Evolutionary conservation across 257 asterid genomes (phyloP), one percentile per base, ranked within the genome.

Genomic region (Pogostemon cablin): DNA sequence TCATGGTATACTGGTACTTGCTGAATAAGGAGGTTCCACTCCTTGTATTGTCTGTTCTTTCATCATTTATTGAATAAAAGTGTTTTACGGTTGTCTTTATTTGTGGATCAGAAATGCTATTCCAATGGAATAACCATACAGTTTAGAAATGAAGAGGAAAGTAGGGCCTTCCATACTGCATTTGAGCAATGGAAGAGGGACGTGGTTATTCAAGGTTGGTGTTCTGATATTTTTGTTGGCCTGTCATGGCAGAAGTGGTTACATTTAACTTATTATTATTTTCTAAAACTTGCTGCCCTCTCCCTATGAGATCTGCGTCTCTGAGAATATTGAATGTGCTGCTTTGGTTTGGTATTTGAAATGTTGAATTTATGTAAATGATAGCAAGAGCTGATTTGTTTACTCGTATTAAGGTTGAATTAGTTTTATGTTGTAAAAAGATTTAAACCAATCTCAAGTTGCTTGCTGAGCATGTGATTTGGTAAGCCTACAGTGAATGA

Each of bases 161-260:
- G 96, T 85, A 81, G 85, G 81, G 89, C 89, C 83, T 91, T 95
- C 85, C 96, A 91, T 79, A 73, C 83, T 85, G 95, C 99, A 72
- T 95, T 88, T 87, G 98, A 91, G 81, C 93, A 89, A 78, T 88
- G 98, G 96, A 91, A 86, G 86, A 87, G 86, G 80, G 88, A 85
- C 82, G 81, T 76, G 81, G 83, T 57, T 81, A 82, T 73, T 78
- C 85, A 90, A 91, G 99, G 99, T 95, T 87, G 79, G 90, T 80
- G 72, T 69, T 79, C 62, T 48, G 65, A 61, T 70, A 65, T 55
- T 32, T 77, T 59, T 79, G 17, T 52, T 42, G 71, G 67, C 63
- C 12, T 72, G 54, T 63, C 68, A 56, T 62, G 62, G 40, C 39
- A 62, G 68, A 69, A n/a, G 68, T 63, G 72, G 17, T 38, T 61